phyloP scores from a whole-genome alignment of 495 filamentous ascomycete species.

The Copromyces sp. region DNA sequence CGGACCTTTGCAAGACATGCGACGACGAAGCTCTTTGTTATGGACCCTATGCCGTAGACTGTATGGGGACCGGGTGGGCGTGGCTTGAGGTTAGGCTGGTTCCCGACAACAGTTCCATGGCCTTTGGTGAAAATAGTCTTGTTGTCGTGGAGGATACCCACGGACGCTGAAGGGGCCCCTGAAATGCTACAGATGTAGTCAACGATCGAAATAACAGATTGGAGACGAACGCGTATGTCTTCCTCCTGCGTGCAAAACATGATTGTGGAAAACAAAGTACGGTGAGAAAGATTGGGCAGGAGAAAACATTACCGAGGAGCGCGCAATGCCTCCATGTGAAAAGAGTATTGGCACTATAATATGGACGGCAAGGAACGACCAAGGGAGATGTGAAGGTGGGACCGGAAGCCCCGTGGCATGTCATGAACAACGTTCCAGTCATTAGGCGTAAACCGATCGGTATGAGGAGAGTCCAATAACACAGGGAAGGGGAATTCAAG shows the following conservation, averaged over 20 bases:
- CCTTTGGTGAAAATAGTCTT: neutral
- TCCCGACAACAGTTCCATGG: neutral
- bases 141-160: neutral
- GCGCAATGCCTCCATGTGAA: neutral
- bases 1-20: neutral
- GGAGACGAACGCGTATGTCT: neutral
- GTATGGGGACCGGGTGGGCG: neutral
- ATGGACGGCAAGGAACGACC: neutral
- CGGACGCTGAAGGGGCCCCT: neutral
- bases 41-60: constrained; percentile 5
- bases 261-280: neutral
- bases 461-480: no score
- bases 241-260: neutral
- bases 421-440: no score
- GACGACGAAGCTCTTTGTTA: constrained; percentile 4
- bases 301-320: neutral
- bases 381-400: no score
- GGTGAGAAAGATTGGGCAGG: neutral
- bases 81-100: neutral
- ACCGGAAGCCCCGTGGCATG: no score
- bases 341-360: neutral
- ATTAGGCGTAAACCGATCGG: no score
- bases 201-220: neutral
- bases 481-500: no score
- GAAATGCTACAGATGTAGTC: neutral